A percentile compares a stretch with the other conserved stretches of the same genome.
Conservation (phyloP, 805 yeast species). For the Saccharomycodes ludwigii region DNA sequence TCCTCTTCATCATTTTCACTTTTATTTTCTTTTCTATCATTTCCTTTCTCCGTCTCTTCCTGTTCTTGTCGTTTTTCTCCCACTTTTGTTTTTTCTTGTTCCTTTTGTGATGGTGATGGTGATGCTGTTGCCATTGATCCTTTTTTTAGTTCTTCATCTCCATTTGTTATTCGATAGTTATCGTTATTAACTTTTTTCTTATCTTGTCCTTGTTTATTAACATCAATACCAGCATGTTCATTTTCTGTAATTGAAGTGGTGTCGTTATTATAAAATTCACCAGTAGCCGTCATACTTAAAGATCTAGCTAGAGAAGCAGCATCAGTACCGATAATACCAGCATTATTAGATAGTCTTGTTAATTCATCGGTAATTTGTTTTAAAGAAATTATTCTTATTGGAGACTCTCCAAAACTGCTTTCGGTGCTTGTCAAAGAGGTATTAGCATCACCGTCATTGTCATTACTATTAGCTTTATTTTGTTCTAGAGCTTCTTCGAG, state of each 20-base stretch:
- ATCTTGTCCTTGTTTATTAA: not conserved
- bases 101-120: not conserved
- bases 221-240: not conserved
- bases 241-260: conserved; percentile 1
- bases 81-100: not conserved
- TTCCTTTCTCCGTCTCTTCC: conserved; percentile 1
- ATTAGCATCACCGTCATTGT: conserved; percentile 19
- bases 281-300: conserved; percentile 49
- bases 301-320: conserved; percentile 77
- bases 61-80: not conserved
- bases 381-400: conserved; percentile 43
- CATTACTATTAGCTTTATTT: conserved; percentile 21
- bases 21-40: not conserved
- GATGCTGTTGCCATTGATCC: too few species aligned
- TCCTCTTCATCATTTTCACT: conserved; percentile 9
- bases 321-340: conserved; percentile 68
- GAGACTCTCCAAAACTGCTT: conserved; percentile 1
- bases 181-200: too few species aligned
- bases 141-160: too few species aligned
- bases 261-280: conserved; percentile 6
- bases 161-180: too few species aligned
- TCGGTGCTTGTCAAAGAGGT: conserved; percentile 5
- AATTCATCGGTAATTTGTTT: conserved; percentile 65
- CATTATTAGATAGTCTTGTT: conserved; percentile 59
- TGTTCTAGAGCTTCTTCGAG: conserved; percentile 10